Conservation (phyloP, 371 early-diverging fungal genomes). For the Dichotomocladium elegans region DNA sequence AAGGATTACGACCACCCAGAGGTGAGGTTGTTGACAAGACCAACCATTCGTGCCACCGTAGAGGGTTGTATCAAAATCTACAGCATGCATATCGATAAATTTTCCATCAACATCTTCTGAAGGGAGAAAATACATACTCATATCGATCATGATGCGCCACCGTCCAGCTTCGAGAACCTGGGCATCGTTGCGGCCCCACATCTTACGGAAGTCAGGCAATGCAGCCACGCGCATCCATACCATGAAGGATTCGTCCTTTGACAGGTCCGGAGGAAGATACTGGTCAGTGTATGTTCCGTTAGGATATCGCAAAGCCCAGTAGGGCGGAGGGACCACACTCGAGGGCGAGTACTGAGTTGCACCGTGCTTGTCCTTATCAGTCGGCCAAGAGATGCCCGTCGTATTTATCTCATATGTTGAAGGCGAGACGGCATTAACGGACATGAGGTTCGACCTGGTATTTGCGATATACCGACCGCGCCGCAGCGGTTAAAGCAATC, state of each 20-base stretch:
- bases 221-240: constrained; percentile 95
- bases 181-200: constrained; percentile 66
- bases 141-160: constrained; percentile 51
- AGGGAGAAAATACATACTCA: constrained; percentile 33
- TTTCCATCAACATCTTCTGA: background rate
- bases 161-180: constrained; percentile 46
- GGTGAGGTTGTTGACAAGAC: constrained; percentile 93
- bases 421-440: constrained; percentile 29
- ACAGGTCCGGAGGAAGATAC: constrained; percentile 60
- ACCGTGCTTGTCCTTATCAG: constrained; percentile 63
- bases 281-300: constrained; percentile 37
- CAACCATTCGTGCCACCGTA: constrained; percentile 94
- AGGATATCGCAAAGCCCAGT: constrained; percentile 52
- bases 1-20: constrained; percentile 93
- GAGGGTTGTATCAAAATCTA: constrained; percentile 76
- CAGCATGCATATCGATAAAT: background rate
- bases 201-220: constrained; percentile 87
- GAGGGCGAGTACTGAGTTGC: constrained; percentile 49
- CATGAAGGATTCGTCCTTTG: constrained; percentile 79
- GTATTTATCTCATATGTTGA: constrained; percentile 40
- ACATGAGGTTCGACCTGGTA: constrained; percentile 37
- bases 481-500: constrained; percentile 47
- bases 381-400: constrained; percentile 79
- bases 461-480: constrained; percentile 31
- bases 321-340: constrained; percentile 59